These are phyloP conservation scores for Larix kaempferi DNA, from an alignment of 75 land plant species.

Conservation along the genomic window DNA sequence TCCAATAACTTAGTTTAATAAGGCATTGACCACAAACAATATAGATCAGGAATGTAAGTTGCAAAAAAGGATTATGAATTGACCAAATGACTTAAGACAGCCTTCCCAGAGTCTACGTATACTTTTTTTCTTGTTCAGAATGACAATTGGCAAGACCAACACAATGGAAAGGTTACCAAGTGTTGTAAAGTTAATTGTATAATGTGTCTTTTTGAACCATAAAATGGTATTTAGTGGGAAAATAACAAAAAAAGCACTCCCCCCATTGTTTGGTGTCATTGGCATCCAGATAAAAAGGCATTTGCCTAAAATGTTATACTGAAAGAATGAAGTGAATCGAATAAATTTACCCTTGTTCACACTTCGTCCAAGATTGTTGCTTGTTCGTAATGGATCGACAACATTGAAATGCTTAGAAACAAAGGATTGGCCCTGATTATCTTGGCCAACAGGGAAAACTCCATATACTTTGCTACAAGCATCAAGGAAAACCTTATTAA, in stretches of 20 bases:
- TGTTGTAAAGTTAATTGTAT: no score
- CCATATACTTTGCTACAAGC: constrained; percentile 59
- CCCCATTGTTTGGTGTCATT: neutral
- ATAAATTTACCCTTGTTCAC: constrained; percentile 75
- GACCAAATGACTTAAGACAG: no score
- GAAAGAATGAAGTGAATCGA: neutral
- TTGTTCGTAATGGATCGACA: constrained; percentile 89
- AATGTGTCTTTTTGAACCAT: no score
- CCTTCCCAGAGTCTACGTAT: neutral
- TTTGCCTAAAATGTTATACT: neutral
- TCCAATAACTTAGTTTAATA: neutral
- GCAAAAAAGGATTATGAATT: no score
- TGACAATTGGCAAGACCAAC: neutral
- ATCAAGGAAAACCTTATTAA: constrained; percentile 62
- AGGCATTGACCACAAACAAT: neutral
- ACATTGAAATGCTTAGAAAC: constrained; percentile 82
- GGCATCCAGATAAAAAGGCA: neutral
- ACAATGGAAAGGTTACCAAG: neutral
- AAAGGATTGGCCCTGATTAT: constrained; percentile 62
- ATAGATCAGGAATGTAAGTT: neutral
- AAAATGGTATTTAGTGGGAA: no score
- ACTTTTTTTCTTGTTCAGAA: neutral
- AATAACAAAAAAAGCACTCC: neutral
- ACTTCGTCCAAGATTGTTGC: constrained; percentile 97
- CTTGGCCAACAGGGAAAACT: constrained; percentile 65